Conservation (phyloP, 441 rosid species). For the Corymbia citriodora region DNA sequence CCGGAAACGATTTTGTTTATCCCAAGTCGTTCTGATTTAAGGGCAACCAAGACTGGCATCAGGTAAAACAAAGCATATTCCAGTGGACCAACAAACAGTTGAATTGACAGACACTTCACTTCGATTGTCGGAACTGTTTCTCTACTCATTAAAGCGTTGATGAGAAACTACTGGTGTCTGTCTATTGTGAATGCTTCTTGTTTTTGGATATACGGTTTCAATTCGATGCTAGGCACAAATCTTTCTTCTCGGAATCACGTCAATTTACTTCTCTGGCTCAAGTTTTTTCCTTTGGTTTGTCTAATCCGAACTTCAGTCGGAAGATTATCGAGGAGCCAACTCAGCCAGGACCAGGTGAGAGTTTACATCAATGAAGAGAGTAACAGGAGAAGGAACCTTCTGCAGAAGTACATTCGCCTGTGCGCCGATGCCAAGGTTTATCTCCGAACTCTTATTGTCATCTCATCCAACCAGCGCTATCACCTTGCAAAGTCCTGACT, state of each 20-base stretch:
- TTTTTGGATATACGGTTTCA: not conserved
- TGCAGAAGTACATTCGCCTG: slow-evolving; percentile 48
- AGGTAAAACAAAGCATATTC: not conserved
- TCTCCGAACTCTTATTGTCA: not conserved
- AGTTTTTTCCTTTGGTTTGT: not conserved
- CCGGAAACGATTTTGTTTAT: not conserved
- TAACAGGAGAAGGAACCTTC: slow-evolving; percentile 39
- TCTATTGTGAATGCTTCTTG: not conserved
- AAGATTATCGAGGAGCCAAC: slow-evolving; percentile 42
- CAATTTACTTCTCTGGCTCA: not conserved
- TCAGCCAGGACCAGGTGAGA: slow-evolving; percentile 42
- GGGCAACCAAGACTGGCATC: not conserved
- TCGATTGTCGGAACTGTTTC: not conserved
- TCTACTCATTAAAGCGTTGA: not conserved
- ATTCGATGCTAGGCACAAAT: not conserved
- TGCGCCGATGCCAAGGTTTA: slow-evolving; percentile 45
- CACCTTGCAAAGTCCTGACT: not conserved
- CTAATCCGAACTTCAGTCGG: slow-evolving; percentile 29
- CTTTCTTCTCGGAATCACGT: not conserved
- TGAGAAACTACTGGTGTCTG: not conserved
- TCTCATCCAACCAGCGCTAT: not conserved
- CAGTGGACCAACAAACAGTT: not conserved
- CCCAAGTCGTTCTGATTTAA: not conserved
- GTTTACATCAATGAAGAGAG: slow-evolving; percentile 51
- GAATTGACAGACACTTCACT: not conserved